phyloP scores from a whole-genome alignment of 2,329 filamentous ascomycete species.

The Chaetoscypha palmicola region DNA sequence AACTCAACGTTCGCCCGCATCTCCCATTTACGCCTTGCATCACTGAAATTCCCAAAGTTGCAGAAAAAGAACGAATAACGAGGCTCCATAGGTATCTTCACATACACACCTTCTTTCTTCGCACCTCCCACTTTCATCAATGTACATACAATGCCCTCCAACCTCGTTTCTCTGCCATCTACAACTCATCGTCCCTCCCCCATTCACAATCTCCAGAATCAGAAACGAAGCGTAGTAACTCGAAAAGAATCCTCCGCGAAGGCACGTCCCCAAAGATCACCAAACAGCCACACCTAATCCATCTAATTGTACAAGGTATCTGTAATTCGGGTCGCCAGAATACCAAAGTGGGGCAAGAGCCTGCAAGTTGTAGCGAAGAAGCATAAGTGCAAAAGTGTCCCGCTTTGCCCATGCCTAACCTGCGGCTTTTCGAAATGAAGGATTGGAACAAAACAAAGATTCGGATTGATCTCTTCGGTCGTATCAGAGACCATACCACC shows the following conservation, averaged over 20 bases:
- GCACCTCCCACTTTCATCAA: conserved; percentile 9
- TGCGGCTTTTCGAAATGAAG: conserved; percentile 11
- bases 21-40: too few relatives aligned
- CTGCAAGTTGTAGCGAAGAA: conserved; percentile 13
- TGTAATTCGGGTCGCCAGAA: too few relatives aligned
- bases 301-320: conserved; percentile 21
- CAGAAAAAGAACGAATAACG: too few relatives aligned
- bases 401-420: conserved; percentile 9
- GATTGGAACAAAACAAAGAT: conserved; percentile 2
- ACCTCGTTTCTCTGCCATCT: too few relatives aligned
- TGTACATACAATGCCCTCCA: conserved; percentile 12
- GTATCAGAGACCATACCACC: not conserved
- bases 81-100: too few relatives aligned
- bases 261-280: too few relatives aligned
- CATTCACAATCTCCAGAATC: not conserved
- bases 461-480: conserved; percentile 1
- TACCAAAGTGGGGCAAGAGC: conserved; percentile 8
- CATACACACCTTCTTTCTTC: too few relatives aligned
- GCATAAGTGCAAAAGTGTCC: conserved; percentile 6
- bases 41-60: too few relatives aligned
- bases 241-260: too few relatives aligned
- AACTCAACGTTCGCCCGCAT: too few relatives aligned
- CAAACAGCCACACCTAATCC: conserved; percentile 4
- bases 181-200: conserved; percentile 2
- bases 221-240: conserved; percentile 9